A percentile compares a stretch with the other conserved stretches of the same genome.
Conservation (phyloP, 768 basidiomycete species). For the Lentinula lateritia region DNA sequence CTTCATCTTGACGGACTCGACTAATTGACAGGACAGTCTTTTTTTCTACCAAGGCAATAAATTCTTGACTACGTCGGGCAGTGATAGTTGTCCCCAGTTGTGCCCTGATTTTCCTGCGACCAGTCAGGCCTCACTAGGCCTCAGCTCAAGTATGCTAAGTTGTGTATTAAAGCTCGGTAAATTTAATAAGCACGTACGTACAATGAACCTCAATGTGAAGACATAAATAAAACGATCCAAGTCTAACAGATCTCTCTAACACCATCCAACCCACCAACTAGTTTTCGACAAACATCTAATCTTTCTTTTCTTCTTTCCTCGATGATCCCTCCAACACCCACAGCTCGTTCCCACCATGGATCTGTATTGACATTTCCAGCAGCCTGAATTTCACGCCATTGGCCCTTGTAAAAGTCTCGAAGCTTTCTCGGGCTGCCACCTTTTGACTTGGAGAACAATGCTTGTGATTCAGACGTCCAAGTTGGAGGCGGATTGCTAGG, state of each 20-base stretch:
- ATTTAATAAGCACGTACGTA: no score
- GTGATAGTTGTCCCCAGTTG: no score
- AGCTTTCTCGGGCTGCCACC: slow-evolving; percentile 30
- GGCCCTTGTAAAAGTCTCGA: slow-evolving; percentile 40
- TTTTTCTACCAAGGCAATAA: no score
- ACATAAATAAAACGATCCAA: neutral
- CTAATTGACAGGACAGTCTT: no score
- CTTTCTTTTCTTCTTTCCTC: slow-evolving; percentile 34
- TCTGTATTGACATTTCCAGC: slow-evolving; percentile 9
- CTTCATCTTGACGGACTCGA: no score
- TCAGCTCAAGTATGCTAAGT: no score
- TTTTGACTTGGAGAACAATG: slow-evolving; percentile 22
- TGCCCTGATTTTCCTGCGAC: no score
- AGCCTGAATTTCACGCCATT: slow-evolving; percentile 57
- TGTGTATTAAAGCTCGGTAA: no score
- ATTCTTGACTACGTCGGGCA: no score
- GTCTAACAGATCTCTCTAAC: slow-evolving; percentile 10
- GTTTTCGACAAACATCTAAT: slow-evolving; percentile 24
- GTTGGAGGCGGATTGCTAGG: slow-evolving; percentile 41
- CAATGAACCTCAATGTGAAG: neutral
- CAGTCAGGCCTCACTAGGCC: no score
- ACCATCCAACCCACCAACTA: slow-evolving; percentile 31
- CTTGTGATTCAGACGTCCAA: slow-evolving; percentile 38
- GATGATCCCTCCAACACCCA: slow-evolving; percentile 35
- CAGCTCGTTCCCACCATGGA: slow-evolving; percentile 61